Evolutionary conservation across 345 rosid species (phyloP), one percentile per base, ranked within the genome.

Genomic region (Arabidopsis suecica): DNA sequence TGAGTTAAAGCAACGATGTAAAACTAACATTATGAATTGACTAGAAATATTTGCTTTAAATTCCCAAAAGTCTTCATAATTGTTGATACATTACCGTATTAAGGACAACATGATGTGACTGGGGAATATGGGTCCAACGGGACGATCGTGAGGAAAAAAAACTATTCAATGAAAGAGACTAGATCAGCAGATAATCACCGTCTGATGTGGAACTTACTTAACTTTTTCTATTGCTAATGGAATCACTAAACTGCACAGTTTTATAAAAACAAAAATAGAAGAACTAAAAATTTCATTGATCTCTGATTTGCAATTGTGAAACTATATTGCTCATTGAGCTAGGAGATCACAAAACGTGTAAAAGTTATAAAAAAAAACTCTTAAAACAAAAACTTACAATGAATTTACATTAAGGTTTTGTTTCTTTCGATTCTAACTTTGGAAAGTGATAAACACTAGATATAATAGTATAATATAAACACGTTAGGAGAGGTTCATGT

Each of bases 401-500:
- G 5, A 23, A 37, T 47, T 16, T 51, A 51, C 30, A 1, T 45
- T 0, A 6, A 45, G 18, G 3, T 45, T 45, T 45, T 45, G 18
- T 45, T n/a, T 45, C 3, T 45, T 50, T 20, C 13, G 20, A 3
- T 4, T 1, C 36, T 28, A 54, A 16, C 5, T 36, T 61, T 13
- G 10, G 11, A 65, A 42, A 7, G 38, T 10, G 40, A 44, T 37
- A 64, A 65, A 44, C 49, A 44, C 11, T 45, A 6, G 36, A 55
- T 23, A 16, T 47, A 28, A 28, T 28, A 28, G 2, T 2, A 16
- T 47, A 47, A 7, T 6, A 41, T 16, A 76, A 33, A 60, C 61
- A 77, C 67, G 70, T 77, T 71, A 58, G 64, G 73, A 72, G 73
- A 72, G 73, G 73, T 50, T 59, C 41, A 49, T 65, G 68, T 71